Percentiles rank a stretch among this genome's conserved stretches.
phyloP scores from a whole-genome alignment of 192 early-diverging fungal species.

The Coemansia sp. region DNA sequence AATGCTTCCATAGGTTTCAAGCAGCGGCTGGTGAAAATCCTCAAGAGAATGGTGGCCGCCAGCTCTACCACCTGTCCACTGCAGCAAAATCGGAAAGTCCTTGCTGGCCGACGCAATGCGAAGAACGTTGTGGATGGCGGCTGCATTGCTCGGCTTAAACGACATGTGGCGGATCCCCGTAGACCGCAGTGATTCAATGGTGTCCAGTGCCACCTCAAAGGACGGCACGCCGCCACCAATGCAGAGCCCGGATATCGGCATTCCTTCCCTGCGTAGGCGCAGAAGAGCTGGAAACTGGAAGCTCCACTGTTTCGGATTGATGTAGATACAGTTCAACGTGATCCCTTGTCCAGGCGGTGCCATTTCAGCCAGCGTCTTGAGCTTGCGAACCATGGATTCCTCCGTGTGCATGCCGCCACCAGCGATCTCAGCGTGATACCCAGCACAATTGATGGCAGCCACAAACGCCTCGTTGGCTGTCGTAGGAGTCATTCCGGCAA shows the following conservation, averaged over 20 bases:
- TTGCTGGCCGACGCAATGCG: constrained; percentile 83
- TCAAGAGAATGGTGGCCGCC: constrained; percentile 97
- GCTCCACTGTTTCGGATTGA: constrained; percentile 83
- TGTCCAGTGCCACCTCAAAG: constrained; percentile 78
- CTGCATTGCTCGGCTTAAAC: constrained; percentile 82
- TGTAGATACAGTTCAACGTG: constrained; percentile 86
- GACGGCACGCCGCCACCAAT: constrained; percentile 93
- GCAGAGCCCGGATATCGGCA: constrained; percentile 91
- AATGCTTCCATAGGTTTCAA: constrained; percentile 66
- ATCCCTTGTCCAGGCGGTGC: constrained; percentile 81
- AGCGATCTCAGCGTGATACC: constrained; percentile 88
- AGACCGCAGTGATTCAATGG: constrained; percentile 70
- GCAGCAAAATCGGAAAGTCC: constrained; percentile 82
- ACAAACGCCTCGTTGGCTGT: constrained; percentile 79
- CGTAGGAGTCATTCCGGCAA: constrained; percentile 91
- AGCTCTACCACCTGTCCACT: constrained; percentile 95
- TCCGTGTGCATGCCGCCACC: constrained; percentile 90
- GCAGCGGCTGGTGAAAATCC: constrained; percentile 87
- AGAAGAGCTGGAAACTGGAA: constrained; percentile 79
- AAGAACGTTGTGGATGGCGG: constrained; percentile 77
- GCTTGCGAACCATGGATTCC: constrained; percentile 62
- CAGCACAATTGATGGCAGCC: constrained; percentile 81
- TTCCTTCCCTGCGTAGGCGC: constrained; percentile 75
- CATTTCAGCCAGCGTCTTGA: constrained; percentile 69
- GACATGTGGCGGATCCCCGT: constrained; percentile 75